phyloP scores from a whole-genome alignment of 768 basidiomycete genomes.

The Phylloporus arenicola region DNA sequence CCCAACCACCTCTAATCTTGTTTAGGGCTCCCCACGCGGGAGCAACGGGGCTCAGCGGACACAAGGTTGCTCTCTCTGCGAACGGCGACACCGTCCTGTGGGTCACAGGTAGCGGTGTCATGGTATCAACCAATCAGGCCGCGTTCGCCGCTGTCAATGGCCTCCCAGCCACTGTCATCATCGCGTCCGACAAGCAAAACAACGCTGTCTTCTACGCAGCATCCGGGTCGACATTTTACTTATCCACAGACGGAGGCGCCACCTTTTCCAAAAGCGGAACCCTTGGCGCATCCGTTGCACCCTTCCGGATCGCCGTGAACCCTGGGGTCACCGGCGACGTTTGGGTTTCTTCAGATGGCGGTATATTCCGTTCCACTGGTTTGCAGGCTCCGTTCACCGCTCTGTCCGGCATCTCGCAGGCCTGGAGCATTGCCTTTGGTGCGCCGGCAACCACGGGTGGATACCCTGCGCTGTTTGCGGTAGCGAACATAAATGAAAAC shows the following conservation, averaged over 20 bases:
- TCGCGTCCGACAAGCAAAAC: conserved; percentile 60
- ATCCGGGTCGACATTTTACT: conserved; percentile 48
- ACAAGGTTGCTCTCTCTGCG: conserved; percentile 8
- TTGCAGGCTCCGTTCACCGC: neutral
- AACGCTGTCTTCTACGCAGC: conserved; percentile 58
- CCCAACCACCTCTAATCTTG: neutral
- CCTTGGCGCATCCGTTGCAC: conserved; percentile 4
- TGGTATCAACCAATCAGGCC: conserved; percentile 9
- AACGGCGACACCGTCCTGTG: conserved; percentile 6
- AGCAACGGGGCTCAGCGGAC: conserved; percentile 8
- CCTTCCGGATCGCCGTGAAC: conserved; percentile 9
- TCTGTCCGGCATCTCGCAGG: neutral
- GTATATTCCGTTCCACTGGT: conserved; percentile 4
- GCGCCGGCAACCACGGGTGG: neutral
- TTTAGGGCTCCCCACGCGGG: conserved; percentile 4
- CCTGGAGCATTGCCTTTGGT: conserved; percentile 6
- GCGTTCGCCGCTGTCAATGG: conserved; percentile 22
- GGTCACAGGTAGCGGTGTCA: conserved; percentile 3
- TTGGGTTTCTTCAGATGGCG: conserved; percentile 9
- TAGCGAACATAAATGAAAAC: neutral
- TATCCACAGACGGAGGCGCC: conserved; percentile 52
- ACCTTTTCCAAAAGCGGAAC: conserved; percentile 30
- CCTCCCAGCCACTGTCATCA: conserved; percentile 48
- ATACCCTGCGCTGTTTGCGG: conserved; percentile 7
- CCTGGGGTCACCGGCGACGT: conserved; percentile 3